Conservation (phyloP, 352 stramenopile species). For the Pythium periplocum region DNA sequence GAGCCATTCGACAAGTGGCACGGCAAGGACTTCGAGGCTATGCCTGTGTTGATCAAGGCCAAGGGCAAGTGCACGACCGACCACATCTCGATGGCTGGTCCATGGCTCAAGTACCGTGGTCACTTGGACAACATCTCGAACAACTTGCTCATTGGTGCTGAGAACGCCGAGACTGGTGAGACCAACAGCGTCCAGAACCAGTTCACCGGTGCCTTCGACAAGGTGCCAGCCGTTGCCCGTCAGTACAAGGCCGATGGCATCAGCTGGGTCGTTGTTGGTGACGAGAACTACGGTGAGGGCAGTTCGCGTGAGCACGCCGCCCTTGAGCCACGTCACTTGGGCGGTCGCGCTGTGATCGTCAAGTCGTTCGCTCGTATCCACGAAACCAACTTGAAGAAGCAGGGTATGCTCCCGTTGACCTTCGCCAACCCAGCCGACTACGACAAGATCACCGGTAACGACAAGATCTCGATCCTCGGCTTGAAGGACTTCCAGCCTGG, state of each 20-base stretch:
- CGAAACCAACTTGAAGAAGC: conserved; percentile 96
- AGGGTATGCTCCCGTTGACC: conserved; percentile 91
- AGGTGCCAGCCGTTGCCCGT: conserved; percentile 85
- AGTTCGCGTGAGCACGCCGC: conserved; percentile 91
- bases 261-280: conserved; percentile 90
- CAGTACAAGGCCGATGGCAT: conserved; percentile 90
- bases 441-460: conserved; percentile 88
- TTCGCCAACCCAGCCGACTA: conserved; percentile 92
- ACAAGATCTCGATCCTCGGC: conserved; percentile 90
- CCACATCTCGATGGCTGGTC: conserved; percentile 92
- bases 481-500: conserved; percentile 80
- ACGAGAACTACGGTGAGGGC: conserved; percentile 94
- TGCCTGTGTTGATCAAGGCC: conserved; percentile 92
- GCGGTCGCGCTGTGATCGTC: conserved; percentile 87
- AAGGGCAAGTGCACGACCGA: conserved; percentile 95
- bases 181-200: conserved; percentile 92
- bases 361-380: conserved; percentile 94
- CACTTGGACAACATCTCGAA: conserved; percentile 95
- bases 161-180: conserved; percentile 91
- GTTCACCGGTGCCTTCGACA: conserved; percentile 81
- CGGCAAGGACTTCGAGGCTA: conserved; percentile 82
- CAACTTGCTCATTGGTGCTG: conserved; percentile 91
- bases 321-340: conserved; percentile 89
- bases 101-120: conserved; percentile 93
- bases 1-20: conserved; percentile 86